Evolutionary conservation across 805 yeast genomes (phyloP).

Genomic region (Kazachstania africana): DNA sequence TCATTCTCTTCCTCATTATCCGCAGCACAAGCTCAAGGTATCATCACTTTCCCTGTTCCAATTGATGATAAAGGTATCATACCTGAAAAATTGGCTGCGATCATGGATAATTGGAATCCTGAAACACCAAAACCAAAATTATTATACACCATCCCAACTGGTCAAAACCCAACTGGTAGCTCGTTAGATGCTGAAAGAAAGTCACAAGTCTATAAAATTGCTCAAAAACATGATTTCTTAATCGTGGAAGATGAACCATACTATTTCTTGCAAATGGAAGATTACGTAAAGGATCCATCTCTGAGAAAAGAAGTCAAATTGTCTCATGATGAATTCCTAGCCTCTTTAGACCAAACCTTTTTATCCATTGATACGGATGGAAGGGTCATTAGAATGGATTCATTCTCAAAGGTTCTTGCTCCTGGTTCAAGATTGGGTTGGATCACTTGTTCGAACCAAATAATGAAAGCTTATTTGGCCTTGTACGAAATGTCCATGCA

Average conservation of each 20-base stretch:
- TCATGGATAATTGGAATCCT: slow-evolving; percentile 61
- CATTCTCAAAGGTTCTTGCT: slow-evolving; percentile 83
- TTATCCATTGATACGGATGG: slow-evolving; percentile 73
- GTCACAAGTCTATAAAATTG: slow-evolving; percentile 58
- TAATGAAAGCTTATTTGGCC: slow-evolving; percentile 57
- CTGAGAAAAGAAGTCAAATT: slow-evolving; percentile 18
- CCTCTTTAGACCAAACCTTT: slow-evolving; percentile 64
- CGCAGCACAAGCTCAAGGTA: slow-evolving; percentile 63
- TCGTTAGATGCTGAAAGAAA: slow-evolving; percentile 71
- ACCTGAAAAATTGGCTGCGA: slow-evolving; percentile 53
- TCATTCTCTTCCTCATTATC: slow-evolving; percentile 79
- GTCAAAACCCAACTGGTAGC: slow-evolving; percentile 97
- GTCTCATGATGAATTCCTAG: slow-evolving; percentile 53
- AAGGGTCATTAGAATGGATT: slow-evolving; percentile 78
- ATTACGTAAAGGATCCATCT: slow-evolving; percentile 40
- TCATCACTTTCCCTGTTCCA: slow-evolving; percentile 56
- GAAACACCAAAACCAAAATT: slow-evolving; percentile 63
- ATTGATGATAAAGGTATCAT: slow-evolving; percentile 72
- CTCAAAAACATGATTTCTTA: slow-evolving; percentile 75
- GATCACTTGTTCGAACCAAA: slow-evolving; percentile 59
- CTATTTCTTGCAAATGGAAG: slow-evolving; percentile 89
- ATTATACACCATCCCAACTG: slow-evolving; percentile 86
- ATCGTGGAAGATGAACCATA: slow-evolving; percentile 95
- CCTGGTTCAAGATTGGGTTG: slow-evolving; percentile 88
- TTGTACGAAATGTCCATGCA: slow-evolving; percentile 76